Evolutionary conservation across 345 rosid genomes (phyloP).

Genomic region (Murraya paniculata): DNA sequence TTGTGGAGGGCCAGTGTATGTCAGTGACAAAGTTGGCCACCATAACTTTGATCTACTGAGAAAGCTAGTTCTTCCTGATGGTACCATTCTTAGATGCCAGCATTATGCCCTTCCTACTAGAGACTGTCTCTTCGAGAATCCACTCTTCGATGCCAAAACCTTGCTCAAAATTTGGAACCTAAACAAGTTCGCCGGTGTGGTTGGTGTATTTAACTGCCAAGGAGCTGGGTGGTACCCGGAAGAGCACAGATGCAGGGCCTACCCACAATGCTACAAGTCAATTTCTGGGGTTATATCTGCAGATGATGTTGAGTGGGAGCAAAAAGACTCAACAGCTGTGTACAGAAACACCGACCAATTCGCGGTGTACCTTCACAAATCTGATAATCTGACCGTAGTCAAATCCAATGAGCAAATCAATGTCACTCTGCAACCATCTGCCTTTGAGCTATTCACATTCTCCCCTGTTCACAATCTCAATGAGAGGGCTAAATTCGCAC

Average conservation of each 20-base stretch:
- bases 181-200: slow-evolving; percentile 22
- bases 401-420: slow-evolving; percentile 17
- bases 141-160: slow-evolving; percentile 13
- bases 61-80: slow-evolving; percentile 28
- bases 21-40: slow-evolving; percentile 23
- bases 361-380: slow-evolving; percentile 23
- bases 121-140: slow-evolving; percentile 20
- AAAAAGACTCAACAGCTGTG: not conserved
- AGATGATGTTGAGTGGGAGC: slow-evolving; percentile 17
- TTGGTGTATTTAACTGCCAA: slow-evolving; percentile 32
- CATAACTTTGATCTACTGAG: slow-evolving; percentile 31
- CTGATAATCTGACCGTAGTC: slow-evolving; percentile 9
- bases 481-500: slow-evolving; percentile 22
- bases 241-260: slow-evolving; percentile 1
- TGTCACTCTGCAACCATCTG: slow-evolving; percentile 28
- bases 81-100: slow-evolving; percentile 22
- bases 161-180: slow-evolving; percentile 15
- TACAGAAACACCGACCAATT: not conserved
- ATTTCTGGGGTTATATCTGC: not conserved
- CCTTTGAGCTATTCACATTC: slow-evolving; percentile 41
- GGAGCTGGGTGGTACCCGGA: slow-evolving; percentile 29
- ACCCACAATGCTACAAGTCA: slow-evolving; percentile 10
- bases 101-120: slow-evolving; percentile 29
- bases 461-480: slow-evolving; percentile 26
- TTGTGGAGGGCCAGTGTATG: slow-evolving; percentile 25